phyloP scores from a whole-genome alignment of 1,139 yeast genomes.

The Candida glucosophila region DNA sequence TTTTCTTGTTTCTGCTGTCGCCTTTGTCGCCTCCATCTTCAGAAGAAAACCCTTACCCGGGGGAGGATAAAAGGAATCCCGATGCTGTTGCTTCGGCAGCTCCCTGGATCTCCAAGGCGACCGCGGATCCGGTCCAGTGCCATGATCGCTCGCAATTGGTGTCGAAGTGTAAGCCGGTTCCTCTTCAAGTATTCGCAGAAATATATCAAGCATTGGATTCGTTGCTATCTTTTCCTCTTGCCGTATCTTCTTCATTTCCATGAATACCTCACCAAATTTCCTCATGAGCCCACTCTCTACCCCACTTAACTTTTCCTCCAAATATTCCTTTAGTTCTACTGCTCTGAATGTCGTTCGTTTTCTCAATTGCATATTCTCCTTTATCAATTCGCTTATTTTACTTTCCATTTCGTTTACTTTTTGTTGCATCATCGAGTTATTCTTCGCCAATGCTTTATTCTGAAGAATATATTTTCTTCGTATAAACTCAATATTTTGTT shows the following conservation, averaged over 20 bases:
- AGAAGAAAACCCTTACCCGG: too few species aligned
- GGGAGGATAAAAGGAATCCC: too few species aligned
- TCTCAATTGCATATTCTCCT: constrained; percentile 34
- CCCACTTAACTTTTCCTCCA: constrained; percentile 11
- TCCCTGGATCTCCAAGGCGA: too few species aligned
- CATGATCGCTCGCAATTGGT: constrained; percentile 12
- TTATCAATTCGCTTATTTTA: constrained; percentile 35
- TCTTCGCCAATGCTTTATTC: constrained; percentile 47
- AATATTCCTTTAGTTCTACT: constrained; percentile 4
- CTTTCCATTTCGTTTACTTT: constrained; percentile 44
- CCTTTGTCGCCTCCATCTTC: too few species aligned
- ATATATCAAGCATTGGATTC: constrained; percentile 11
- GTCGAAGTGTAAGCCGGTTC: constrained; percentile 14
- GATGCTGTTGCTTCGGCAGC: too few species aligned
- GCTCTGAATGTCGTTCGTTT: constrained; percentile 7
- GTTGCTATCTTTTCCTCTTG: constrained; percentile 11
- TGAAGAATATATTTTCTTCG: constrained; percentile 25
- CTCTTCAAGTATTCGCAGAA: constrained; percentile 3
- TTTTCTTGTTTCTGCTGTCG: too few species aligned
- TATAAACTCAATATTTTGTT: constrained; percentile 4
- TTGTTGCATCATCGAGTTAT: constrained; percentile 41
- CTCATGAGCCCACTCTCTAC: constrained; percentile 34
- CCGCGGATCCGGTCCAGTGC: too few species aligned
- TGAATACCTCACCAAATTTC: constrained; percentile 36
- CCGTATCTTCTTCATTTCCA: constrained; percentile 6